Base-by-base conservation (phyloP, 805 yeast genomes). In the Candida tammaniensis region DNA sequence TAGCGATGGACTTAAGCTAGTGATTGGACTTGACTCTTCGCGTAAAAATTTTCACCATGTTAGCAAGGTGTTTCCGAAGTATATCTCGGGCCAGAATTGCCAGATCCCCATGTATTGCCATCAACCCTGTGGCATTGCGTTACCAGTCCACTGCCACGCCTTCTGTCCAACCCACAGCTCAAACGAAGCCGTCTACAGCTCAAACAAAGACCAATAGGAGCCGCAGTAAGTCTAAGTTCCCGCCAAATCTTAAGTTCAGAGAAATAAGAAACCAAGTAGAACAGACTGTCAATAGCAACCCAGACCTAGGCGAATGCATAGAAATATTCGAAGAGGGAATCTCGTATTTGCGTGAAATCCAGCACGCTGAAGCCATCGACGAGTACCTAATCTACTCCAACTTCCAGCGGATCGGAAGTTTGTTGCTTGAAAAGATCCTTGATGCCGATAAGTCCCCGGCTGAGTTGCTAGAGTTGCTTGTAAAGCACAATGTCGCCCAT, bases 291-390 rank as follows among this genome's bases (percentile, higher is more conserved):
- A 40, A 46, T 12, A 37, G 49, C 35, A 6, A 36, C 11, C 24
- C 29, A 8, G 54, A 51, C 23, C 40, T 61, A 18, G 20, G 42
- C 8, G 72, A 65, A 32, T 45, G 60, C 12, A 37, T 55, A 17
- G 66, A 59, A 20, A 65, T 67, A 30, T 55, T 64, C 32, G 67
- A 64, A 28, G 72, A 67, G 42, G 72, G 71, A 2, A 44, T 65
- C 19, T 39, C 57, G 17, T 67, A 61, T 42, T 49, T 67, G 38
- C 46, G 69, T 24, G 66, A 64, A 30, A 51, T 65, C 35, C 68
- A 64, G 43, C 46, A 27, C 5, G 47, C 51, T 1, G 72, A 65
- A 40, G 42, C 37, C n/a, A 61, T 67, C 33, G 38, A 48, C 10
- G 55, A 55, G 13, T 52, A 46, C 11, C 34, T 44, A 10, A 38